phyloP scores from a whole-genome alignment of 345 rosid species.

The sweet orange (Citrus sinensis) region DVS_A1.0 CM039169.1:32019501-32020000 shows the following conservation, averaged over 20 bases:
- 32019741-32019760: slow-evolving; percentile 67
- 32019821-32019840: slow-evolving; percentile 9
- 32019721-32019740: slow-evolving; percentile 63
- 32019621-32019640: slow-evolving; percentile 22
- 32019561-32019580: slow-evolving; percentile 59
- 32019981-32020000: slow-evolving; percentile 24
- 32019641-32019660: slow-evolving; percentile 21
- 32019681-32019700: slow-evolving; percentile 19
- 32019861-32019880: slow-evolving; percentile 21
- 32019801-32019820: slow-evolving; percentile 20
- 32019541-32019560: slow-evolving; percentile 23
- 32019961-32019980: slow-evolving; percentile 29
- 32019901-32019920: slow-evolving; percentile 32
- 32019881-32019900: slow-evolving; percentile 19
- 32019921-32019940: slow-evolving; percentile 30
- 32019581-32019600: slow-evolving; percentile 29
- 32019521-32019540: background rate
- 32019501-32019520: slow-evolving; percentile 1
- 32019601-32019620: slow-evolving; percentile 38
- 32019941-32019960: slow-evolving; percentile 28
- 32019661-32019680: slow-evolving; percentile 24
- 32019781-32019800: slow-evolving; percentile 32
- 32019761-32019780: slow-evolving; percentile 38
- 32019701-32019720: slow-evolving; percentile 27
- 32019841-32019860: slow-evolving; percentile 27